Evolutionary conservation across 805 yeast genomes (phyloP).

Genomic region (Crinitomyces ghanaensis): DNA sequence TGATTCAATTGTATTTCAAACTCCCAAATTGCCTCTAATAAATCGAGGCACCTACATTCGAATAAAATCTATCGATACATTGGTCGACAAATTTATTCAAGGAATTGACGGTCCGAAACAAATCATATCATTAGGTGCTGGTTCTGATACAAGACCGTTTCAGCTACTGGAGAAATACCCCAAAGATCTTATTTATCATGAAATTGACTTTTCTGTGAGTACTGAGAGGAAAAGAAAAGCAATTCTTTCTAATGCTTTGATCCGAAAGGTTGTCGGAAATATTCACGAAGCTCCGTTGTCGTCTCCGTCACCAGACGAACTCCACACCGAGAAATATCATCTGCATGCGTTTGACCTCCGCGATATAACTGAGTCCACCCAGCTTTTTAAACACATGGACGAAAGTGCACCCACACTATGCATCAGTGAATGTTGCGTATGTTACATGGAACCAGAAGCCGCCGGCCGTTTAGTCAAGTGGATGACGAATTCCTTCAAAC

Average conservation of each 20-base stretch:
- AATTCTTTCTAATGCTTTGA: constrained; percentile 27
- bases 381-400: constrained; percentile 22
- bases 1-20: constrained; percentile 7
- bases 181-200: constrained; percentile 35
- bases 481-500: constrained; percentile 26
- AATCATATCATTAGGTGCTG: constrained; percentile 67
- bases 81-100: constrained; percentile 30
- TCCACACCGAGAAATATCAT: constrained; percentile 32
- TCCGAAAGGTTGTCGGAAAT: constrained; percentile 23
- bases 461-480: constrained; percentile 35
- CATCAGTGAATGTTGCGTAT: constrained; percentile 65
- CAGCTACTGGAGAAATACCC: constrained; percentile 27
- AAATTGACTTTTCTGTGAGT: constrained; percentile 52
- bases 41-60: constrained; percentile 44
- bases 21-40: constrained; percentile 43
- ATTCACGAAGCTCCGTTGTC: constrained; percentile 2
- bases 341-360: constrained; percentile 48
- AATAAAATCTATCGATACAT: constrained; percentile 32
- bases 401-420: constrained; percentile 43
- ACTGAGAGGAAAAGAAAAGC: constrained; percentile 40
- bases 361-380: constrained; percentile 15
- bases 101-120: constrained; percentile 22
- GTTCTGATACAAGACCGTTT: constrained; percentile 65
- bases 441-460: constrained; percentile 48
- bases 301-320: constrained; percentile 8